Evolutionary conservation across 441 rosid genomes (phyloP).

Genomic region (Populus hybrid): DNA sequence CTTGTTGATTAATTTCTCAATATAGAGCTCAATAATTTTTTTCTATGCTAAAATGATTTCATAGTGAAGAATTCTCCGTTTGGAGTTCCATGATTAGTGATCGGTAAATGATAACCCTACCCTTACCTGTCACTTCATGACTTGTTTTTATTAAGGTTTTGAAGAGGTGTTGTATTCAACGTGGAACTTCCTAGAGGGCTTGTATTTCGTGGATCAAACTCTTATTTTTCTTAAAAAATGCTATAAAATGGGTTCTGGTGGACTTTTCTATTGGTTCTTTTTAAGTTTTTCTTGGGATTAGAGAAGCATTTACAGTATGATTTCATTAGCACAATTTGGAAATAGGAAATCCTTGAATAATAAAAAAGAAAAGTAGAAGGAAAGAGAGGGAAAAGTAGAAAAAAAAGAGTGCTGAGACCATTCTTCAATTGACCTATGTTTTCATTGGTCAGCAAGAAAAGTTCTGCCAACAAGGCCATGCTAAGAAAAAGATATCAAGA

Average conservation of each 20-base stretch:
- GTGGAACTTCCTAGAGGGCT: neutral
- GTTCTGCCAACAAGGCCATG: neutral
- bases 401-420: neutral
- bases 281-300: neutral
- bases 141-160: neutral
- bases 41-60: neutral
- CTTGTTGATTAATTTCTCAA: neutral
- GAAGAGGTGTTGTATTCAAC: neutral
- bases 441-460: neutral
- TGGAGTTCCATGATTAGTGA: neutral
- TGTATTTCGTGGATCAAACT: neutral
- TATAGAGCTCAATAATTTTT: neutral
- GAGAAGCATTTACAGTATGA: neutral
- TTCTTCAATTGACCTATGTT: neutral
- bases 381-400: neutral
- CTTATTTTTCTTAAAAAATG: neutral
- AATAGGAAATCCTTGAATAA: neutral
- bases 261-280: neutral
- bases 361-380: neutral
- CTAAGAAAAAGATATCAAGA: neutral
- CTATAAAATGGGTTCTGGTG: neutral
- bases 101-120: neutral
- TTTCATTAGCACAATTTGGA: neutral
- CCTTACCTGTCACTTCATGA: neutral
- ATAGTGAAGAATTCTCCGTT: neutral